Conservation (phyloP, 805 yeast species). For the Saccharomycopsis sp. region DNA sequence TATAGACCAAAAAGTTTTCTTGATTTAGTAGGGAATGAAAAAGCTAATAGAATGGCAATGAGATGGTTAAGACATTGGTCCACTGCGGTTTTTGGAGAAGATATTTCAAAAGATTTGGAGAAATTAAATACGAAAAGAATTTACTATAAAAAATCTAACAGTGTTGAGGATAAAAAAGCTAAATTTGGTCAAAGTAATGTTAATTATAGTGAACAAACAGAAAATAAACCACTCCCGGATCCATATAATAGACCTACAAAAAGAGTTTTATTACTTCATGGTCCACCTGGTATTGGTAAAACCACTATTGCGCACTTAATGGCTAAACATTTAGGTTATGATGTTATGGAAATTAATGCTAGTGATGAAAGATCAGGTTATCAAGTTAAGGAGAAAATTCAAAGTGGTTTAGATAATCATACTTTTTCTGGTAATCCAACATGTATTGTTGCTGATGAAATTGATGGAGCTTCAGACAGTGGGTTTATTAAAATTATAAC, state of each 20-base stretch:
- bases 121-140: not conserved
- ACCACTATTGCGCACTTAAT: conserved; percentile 81
- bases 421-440: conserved; percentile 66
- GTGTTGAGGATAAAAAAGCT: conserved; percentile 5
- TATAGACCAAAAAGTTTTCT: conserved; percentile 56
- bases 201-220: conserved; percentile 6
- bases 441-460: conserved; percentile 79
- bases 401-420: conserved; percentile 53
- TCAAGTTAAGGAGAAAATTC: conserved; percentile 42
- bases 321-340: conserved; percentile 74
- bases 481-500: conserved; percentile 48
- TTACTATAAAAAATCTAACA: conserved; percentile 17
- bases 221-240: conserved; percentile 25
- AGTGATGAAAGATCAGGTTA: conserved; percentile 61
- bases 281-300: conserved; percentile 92
- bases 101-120: conserved; percentile 22
- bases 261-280: conserved; percentile 67
- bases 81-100: conserved; percentile 41
- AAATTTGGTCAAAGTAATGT: conserved; percentile 8
- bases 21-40: conserved; percentile 62
- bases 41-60: conserved; percentile 45
- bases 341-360: conserved; percentile 78
- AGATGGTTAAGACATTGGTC: conserved; percentile 66
- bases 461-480: conserved; percentile 68
- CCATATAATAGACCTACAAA: conserved; percentile 48